Base-by-base conservation (phyloP, 768 basidiomycete genomes). In the Macrolepiota albuminosa region DNA sequence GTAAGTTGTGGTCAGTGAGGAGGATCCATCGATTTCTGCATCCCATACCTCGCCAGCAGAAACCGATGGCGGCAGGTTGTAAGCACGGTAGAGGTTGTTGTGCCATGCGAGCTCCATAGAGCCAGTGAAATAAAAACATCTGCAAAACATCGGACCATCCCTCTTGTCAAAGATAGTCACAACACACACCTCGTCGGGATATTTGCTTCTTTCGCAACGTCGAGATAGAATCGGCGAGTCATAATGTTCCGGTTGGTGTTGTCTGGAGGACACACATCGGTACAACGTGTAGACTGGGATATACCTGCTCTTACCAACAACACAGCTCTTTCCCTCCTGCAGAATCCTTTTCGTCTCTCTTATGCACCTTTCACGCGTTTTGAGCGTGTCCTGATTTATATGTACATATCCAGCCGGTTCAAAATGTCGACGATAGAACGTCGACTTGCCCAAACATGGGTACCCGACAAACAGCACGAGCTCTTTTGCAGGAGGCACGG, bases 81-180 rank as follows among this genome's bases (percentile, higher is more conserved):
- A 91, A 40, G 92, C 85, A 34, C 95, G 84, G 69, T 96, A 97
- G 8, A 95, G 72, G 67, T 95, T 95, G 70, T 98, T 97, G 72
- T 98, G 96, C 87, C 87, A 91, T 2, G 92, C 92, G 7, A 96
- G 79, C 49, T 93, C 89, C n/a, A 84, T 65, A 9, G 88, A 83
- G 47, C 86, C 89, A 9, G 83, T 77, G 66, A 97, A 96, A 31
- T 81, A 63, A 69, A 95, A 84, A 68, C 91, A 91, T 57, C 91
- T 90, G 21, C 48, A 29, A 52, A 26, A 3, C 14, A 8, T 46
- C 48, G 11, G 48, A 52, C 29, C 8, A 1, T 36, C 3, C 36
- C 8, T 51, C n/a, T 4, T 6, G 34, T 37, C 10, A 55, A n/a
- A 46, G 2, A 6, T 29, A 10, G 2, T 21, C 11, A 4, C 13